A percentile compares a stretch with the other conserved stretches of the same genome.
Evolutionary conservation across 169 alveolate genomes (phyloP).

Genomic region (Eimeria praecox): DNA sequence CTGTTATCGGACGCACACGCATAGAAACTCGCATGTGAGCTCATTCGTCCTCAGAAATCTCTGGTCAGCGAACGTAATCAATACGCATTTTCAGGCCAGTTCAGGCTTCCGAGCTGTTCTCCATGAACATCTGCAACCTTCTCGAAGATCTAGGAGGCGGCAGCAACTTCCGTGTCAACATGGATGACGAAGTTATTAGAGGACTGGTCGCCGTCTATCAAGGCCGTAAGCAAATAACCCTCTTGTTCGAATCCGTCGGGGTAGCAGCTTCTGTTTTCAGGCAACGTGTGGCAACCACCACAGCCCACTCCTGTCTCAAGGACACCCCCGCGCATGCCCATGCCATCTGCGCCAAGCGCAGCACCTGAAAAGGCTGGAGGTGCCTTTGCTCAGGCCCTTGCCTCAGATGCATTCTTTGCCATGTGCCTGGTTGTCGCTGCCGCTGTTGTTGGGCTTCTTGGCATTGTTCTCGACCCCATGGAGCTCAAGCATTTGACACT

Average conservation of each 20-base stretch:
- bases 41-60: background rate
- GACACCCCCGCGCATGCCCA: constrained; percentile 49
- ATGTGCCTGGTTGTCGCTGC: constrained; percentile 79
- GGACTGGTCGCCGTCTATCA: constrained; percentile 82
- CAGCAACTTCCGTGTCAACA: constrained; percentile 86
- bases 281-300: constrained; percentile 74
- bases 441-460: constrained; percentile 78
- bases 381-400: constrained; percentile 71
- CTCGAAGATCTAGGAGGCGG: constrained; percentile 89
- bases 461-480: constrained; percentile 76
- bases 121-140: constrained; percentile 90
- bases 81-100: constrained; percentile 81
- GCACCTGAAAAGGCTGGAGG: constrained; percentile 18
- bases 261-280: background rate
- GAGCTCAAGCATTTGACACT: constrained; percentile 80
- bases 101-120: constrained; percentile 91
- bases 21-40: constrained; percentile 90
- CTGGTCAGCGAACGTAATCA: background rate
- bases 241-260: background rate
- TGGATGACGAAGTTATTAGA: constrained; percentile 73
- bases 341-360: constrained; percentile 28
- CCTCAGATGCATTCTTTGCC: constrained; percentile 80
- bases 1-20: constrained; percentile 93
- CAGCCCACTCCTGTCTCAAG: constrained; percentile 74
- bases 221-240: constrained; percentile 63